Conservation (phyloP, 1,284 basidiomycete species). For the Trichosporon coremiiforme region DNA sequence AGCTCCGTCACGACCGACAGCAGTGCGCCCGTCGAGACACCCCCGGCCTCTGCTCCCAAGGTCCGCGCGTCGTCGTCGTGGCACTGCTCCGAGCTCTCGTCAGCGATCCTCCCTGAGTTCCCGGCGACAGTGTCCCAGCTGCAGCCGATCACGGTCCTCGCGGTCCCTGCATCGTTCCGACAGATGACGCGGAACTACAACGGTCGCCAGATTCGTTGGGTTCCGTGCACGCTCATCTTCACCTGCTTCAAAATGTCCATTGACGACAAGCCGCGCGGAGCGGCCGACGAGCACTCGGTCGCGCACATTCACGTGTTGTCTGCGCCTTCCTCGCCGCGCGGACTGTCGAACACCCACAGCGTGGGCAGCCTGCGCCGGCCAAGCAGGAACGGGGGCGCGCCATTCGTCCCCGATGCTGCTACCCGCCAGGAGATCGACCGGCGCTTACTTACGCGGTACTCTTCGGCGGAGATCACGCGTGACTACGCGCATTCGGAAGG, state of each 20-base stretch:
- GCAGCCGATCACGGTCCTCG: slow-evolving; percentile 42
- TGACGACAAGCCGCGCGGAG: slow-evolving; percentile 10
- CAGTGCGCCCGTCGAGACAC: slow-evolving; percentile 7
- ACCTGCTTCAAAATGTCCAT: slow-evolving; percentile 31
- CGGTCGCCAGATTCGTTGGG: slow-evolving; percentile 24
- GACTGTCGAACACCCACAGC: not conserved
- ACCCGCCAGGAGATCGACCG: slow-evolving; percentile 30
- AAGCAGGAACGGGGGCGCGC: not conserved
- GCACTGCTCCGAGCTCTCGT: slow-evolving; percentile 25
- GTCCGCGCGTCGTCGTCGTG: slow-evolving; percentile 12
- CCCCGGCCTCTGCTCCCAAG: not conserved
- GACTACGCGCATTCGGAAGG: slow-evolving; percentile 25
- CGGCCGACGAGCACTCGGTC: slow-evolving; percentile 27
- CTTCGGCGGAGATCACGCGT: slow-evolving; percentile 24
- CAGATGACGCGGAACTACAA: not conserved
- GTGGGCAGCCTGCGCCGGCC: slow-evolving; percentile 8
- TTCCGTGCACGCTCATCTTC: slow-evolving; percentile 32
- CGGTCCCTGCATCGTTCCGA: slow-evolving; percentile 18
- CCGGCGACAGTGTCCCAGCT: slow-evolving; percentile 35
- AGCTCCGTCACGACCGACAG: slow-evolving; percentile 7
- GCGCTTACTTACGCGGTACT: slow-evolving; percentile 24
- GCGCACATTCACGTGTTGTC: slow-evolving; percentile 31
- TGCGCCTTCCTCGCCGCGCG: not conserved
- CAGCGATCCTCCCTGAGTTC: slow-evolving; percentile 40
- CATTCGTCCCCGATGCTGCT: not conserved